A percentile compares a stretch with the other conserved stretches of the same genome.
phyloP scores from a whole-genome alignment of 1,284 basidiomycete genomes.

The Fomes fomentarius region DNA sequence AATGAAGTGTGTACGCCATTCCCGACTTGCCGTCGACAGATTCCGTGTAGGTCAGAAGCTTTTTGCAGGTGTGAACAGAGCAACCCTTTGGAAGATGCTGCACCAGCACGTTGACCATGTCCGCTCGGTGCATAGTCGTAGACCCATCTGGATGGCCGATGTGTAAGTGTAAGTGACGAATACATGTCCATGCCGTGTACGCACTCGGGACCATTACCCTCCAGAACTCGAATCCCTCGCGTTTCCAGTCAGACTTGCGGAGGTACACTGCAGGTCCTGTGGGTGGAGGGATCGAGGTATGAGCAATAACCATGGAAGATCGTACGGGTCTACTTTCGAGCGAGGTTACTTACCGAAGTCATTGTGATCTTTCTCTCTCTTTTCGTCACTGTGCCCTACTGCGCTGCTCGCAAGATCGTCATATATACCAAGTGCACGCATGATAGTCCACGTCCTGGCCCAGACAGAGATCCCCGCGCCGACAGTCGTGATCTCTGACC shows the following conservation, averaged over 20 bases:
- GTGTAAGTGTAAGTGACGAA: neutral
- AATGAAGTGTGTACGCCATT: constrained; percentile 13
- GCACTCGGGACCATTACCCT: constrained; percentile 19
- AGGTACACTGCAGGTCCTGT: constrained; percentile 9
- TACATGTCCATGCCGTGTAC: neutral
- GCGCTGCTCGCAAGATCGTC: constrained; percentile 33
- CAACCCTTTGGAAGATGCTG: constrained; percentile 33
- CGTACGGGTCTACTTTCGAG: too few relatives aligned
- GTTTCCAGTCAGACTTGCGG: constrained; percentile 23
- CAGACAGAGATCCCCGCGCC: constrained; percentile 43
- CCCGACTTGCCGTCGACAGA: neutral
- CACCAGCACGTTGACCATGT: constrained; percentile 37
- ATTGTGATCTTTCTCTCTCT: constrained; percentile 6
- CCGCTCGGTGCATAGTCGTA: constrained; percentile 36
- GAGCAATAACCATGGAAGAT: too few relatives aligned
- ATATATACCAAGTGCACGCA: constrained; percentile 39
- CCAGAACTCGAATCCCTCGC: constrained; percentile 21
- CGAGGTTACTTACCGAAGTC: neutral
- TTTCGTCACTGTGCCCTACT: constrained; percentile 25
- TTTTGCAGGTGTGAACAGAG: constrained; percentile 37
- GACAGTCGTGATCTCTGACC: constrained; percentile 37
- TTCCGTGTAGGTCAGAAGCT: constrained; percentile 31
- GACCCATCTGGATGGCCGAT: constrained; percentile 32
- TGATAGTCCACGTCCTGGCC: constrained; percentile 42
- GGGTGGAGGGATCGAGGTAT: too few relatives aligned